Evolutionary conservation across 2,329 filamentous ascomycete species (phyloP).

Genomic region (Fragosphaeria purpurea): DNA sequence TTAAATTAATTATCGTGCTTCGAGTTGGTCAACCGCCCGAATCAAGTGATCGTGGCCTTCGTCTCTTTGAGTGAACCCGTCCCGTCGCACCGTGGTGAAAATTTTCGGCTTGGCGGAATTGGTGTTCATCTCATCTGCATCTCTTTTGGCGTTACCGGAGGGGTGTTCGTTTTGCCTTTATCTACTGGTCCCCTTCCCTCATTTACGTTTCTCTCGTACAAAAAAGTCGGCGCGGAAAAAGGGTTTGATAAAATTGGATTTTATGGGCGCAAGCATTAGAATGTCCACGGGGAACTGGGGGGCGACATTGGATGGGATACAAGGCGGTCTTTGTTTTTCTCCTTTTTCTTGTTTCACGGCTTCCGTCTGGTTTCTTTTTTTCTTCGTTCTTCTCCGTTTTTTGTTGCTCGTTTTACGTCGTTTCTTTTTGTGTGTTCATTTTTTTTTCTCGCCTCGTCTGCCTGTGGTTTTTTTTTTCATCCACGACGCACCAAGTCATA

Average conservation of each 20-base stretch:
- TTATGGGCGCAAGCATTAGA: slow-evolving; percentile 7
- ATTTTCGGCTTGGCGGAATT: background rate
- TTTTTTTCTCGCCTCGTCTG: background rate
- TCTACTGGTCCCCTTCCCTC: background rate
- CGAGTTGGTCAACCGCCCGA: background rate
- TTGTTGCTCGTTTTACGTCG: background rate
- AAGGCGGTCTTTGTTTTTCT: background rate
- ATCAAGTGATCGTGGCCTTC: background rate
- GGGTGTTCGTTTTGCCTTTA: background rate
- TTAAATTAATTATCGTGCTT: background rate
- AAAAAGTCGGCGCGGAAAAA: slow-evolving; percentile 1
- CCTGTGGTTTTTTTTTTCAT: background rate
- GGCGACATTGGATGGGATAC: slow-evolving; percentile 2
- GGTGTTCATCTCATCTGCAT: background rate
- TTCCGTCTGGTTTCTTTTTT: background rate
- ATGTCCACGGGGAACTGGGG: slow-evolving; percentile 6
- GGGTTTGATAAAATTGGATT: slow-evolving; percentile 1
- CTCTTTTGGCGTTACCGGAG: background rate
- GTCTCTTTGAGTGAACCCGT: background rate
- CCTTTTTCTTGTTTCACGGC: background rate
- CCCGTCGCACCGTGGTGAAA: background rate
- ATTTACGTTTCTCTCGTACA: background rate
- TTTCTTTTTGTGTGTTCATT: background rate
- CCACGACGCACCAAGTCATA: slow-evolving; percentile 3
- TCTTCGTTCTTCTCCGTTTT: background rate